Base-by-base conservation (phyloP, 805 yeast species). In the Candida jianshihensis region DNA sequence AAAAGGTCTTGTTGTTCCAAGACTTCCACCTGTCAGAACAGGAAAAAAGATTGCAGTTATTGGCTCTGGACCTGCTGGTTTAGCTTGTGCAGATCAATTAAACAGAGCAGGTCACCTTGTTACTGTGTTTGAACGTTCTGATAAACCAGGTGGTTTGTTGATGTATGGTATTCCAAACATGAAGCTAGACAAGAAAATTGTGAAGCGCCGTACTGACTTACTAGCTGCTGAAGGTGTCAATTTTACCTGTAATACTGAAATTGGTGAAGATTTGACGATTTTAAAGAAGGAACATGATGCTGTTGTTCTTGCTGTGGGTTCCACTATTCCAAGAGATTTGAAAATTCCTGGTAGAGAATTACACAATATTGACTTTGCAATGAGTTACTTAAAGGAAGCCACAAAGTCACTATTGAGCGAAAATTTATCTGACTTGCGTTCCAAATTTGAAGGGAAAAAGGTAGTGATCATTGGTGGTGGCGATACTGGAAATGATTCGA, bases 121-220 rank as follows among this genome's bases (percentile, higher is more conserved):
- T 35, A 85, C 89, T 25, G 92, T 90, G 33, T 90, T 81, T 60
- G 98, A 90, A 67, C 78, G 97, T 59, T 71, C 89, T 35, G 97
- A 92, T 66, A 78, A 97, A 61, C 83, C 90, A 33, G 98, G 98
- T 71, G 98, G 98, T 39, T 71, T 90, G 58, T 64, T 90, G 66
- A 92, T 92, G 97, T 90, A 90, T 62, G 98, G 98, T 76, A 90
- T 90, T 64, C 98, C 98, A 50, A 90, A 90, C 71, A 90, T 90
- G 98, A 90, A 90, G 69, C 73, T 90, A 51, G 98, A 90, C 64
- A 90, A 90, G 71, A 69, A 80, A 18, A 75, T 92, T 57, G 96
- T 90, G 41, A 84, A 87, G 68, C 79, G 97, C 59, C 87, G 97
- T 71, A 73, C 92, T 39, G 94, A 90, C 57, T 70, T 92, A 59